These are phyloP conservation scores for Grammothele lineata DNA, from an alignment of 768 basidiomycete species.

Conservation along the genomic window DNA sequence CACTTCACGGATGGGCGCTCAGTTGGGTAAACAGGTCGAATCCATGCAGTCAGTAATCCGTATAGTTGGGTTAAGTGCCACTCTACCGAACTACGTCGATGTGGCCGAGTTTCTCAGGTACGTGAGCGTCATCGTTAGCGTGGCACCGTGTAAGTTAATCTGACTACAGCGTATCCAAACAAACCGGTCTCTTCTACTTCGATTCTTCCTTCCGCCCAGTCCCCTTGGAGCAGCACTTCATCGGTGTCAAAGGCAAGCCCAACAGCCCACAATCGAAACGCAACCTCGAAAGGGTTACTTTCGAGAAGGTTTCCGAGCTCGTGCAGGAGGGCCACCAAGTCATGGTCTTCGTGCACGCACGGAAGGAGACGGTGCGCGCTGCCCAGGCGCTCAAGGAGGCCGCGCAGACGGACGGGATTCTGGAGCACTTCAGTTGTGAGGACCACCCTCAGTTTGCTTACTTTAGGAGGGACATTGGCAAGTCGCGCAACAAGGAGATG, in stretches of 20 bases:
- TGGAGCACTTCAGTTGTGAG: conserved; percentile 76
- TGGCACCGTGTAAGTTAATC: no score
- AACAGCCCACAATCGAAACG: conserved; percentile 67
- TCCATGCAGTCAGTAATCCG: conserved; percentile 94
- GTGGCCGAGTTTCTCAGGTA: conserved; percentile 93
- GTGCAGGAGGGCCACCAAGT: conserved; percentile 94
- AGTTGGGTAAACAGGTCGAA: conserved; percentile 62
- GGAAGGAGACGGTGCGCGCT: conserved; percentile 96
- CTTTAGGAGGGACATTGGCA: conserved; percentile 74
- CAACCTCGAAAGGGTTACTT: conserved; percentile 86
- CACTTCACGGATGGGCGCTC: background rate
- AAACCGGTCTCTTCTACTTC: conserved; percentile 92
- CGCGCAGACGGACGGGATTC: conserved; percentile 61
- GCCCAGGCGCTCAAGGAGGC: conserved; percentile 78
- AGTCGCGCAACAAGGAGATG: conserved; percentile 94
- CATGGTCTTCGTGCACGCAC: conserved; percentile 98
- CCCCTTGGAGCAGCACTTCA: conserved; percentile 95
- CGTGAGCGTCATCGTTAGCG: no score
- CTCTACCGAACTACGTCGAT: conserved; percentile 94
- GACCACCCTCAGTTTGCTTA: conserved; percentile 75
- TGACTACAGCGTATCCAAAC: conserved; percentile 76
- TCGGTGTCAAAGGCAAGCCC: conserved; percentile 88
- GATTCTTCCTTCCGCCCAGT: conserved; percentile 96
- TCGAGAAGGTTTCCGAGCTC: conserved; percentile 84
- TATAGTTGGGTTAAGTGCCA: conserved; percentile 94